Conservation (phyloP, 371 early-diverging fungal genomes). For the Circinella minor region DNA sequence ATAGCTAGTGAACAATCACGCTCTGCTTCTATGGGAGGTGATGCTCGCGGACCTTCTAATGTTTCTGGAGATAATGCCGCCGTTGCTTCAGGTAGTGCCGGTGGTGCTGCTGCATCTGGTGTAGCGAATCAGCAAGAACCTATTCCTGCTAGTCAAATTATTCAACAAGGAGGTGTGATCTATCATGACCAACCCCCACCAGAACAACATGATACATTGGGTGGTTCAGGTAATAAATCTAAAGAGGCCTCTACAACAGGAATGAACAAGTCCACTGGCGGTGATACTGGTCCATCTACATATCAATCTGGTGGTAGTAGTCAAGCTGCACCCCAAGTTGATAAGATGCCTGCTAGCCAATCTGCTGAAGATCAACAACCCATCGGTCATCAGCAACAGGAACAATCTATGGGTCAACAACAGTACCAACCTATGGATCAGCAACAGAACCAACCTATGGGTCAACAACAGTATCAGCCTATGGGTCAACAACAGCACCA, state of each 20-base stretch:
- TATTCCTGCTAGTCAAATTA: constrained; percentile 1
- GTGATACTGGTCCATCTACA: no score
- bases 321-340: no score
- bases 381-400: background rate
- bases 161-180: constrained; percentile 1
- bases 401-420: background rate
- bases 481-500: background rate
- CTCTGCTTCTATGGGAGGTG: no score
- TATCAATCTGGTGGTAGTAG: no score
- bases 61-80: background rate
- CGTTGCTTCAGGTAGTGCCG: no score
- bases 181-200: background rate
- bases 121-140: background rate
- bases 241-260: no score
- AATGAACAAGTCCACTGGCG: no score
- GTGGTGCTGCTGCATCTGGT: background rate
- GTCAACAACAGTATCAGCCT: background rate
- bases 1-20: background rate
- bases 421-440: constrained; percentile 4
- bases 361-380: background rate
- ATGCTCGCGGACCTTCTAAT: no score
- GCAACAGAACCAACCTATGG: background rate
- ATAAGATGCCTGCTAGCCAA: background rate
- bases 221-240: no score
- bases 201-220: no score